Evolutionary conservation across 306 rosid species (phyloP), one percentile per base, ranked within the genome.

Genomic region (Hippophae tibetana): DNA sequence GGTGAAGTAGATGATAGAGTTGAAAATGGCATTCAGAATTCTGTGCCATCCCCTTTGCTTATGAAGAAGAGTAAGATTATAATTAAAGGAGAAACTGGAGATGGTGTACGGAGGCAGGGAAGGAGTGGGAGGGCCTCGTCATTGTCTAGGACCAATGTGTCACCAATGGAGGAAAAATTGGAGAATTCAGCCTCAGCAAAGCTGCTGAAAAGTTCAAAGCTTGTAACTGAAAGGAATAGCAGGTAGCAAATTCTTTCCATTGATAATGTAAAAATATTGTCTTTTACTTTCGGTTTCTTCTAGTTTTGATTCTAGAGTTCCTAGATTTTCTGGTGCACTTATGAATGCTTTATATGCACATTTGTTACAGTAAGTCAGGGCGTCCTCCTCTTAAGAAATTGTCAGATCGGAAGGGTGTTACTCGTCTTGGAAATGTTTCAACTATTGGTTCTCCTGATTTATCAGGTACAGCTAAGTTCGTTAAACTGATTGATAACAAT

Each of bases 331-430:
- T 31, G 38, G 5, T 31, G 38, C 38, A 31, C 38, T 31, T 31
- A 18, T 18, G 23, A 31, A 31, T 31, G 38, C 3, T 31, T 31
- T 31, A 31, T 31, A 31, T 18, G 23, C 23, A 31, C 38, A 31
- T 31, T 31, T 31, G 69, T 42, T 66, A 69, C 82, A 83, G 97
- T 62, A 87, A 82, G 79, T 64, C 82, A 49, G 97, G 97, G 6
- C 89, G 89, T 55, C 95, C 90, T 63, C 89, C 90, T 61, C 74
- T 86, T 3, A 90, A 82, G 74, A 90, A 90, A 75, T 88, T 75
- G 66, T 84, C 85, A 77, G 97, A 82, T 67, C 90, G 85, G 64
- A 84, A 87, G 69, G 68, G 64, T 63, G 65, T 71, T 75, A 63
- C 88, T 79, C 80, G 77, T 60, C 74, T 70, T 49, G 87, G 85